Conservation (phyloP, 2,329 filamentous ascomycete genomes). For the Epichloe typhina region DNA sequence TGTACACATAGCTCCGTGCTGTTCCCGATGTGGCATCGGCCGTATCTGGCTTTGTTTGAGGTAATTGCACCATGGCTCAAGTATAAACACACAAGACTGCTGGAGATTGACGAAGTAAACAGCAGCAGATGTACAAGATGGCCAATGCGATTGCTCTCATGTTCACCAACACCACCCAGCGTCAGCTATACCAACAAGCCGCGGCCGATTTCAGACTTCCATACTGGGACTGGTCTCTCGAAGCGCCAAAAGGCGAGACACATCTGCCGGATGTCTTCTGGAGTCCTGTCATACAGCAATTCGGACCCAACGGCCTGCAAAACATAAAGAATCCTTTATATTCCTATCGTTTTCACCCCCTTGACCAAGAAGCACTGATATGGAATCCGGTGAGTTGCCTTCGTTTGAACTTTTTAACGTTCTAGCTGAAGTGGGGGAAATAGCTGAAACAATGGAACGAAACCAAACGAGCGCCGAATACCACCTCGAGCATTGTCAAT, state of each 20-base stretch:
- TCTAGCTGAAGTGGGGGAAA: not conserved
- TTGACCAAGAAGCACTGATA: constrained; percentile 44
- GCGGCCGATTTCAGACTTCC: constrained; percentile 40
- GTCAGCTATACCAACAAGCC: constrained; percentile 36
- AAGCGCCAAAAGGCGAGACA: constrained; percentile 33
- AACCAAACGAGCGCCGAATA: constrained; percentile 44
- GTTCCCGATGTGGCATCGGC: constrained; percentile 74
- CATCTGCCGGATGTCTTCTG: constrained; percentile 32
- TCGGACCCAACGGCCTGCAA: constrained; percentile 42
- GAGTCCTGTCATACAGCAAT: constrained; percentile 36
- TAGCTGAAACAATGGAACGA: constrained; percentile 46
- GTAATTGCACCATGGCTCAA: constrained; percentile 17
- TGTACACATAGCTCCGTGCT: constrained; percentile 64
- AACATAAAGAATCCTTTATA: constrained; percentile 49
- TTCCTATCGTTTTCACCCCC: constrained; percentile 45
- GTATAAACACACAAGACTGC: not conserved
- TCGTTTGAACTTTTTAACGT: not conserved
- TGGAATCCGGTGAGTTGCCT: constrained; percentile 40
- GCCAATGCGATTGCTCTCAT: constrained; percentile 31
- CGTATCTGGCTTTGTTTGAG: constrained; percentile 55
- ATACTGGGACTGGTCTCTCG: constrained; percentile 46
- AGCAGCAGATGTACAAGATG: constrained; percentile 25
- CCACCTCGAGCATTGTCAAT: constrained; percentile 13
- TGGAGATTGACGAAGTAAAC: constrained; percentile 7
- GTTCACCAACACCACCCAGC: constrained; percentile 32